Base-by-base conservation (phyloP, 2,329 filamentous ascomycete species). In the Akanthomyces muscarius region DNA sequence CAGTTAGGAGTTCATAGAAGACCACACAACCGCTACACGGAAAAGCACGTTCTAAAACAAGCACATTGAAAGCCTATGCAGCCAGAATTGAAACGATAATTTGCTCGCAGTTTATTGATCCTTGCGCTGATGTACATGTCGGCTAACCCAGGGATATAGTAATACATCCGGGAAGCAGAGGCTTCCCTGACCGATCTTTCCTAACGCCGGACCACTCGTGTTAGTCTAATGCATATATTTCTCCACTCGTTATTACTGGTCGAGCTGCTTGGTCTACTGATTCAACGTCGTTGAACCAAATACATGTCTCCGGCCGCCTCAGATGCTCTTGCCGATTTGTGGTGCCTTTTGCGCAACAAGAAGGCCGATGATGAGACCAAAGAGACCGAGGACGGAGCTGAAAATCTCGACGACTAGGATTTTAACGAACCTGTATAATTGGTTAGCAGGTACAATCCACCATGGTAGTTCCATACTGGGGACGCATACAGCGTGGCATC, bases 401-500 rank as follows among this genome's bases (percentile, higher is more conserved):
- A 99, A 99, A 75, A 99, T 99, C 78, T 99, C 96, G 72, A 99
- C 96, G 69, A 99, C 94, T 59, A 99, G 87, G 69, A 99, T 97
- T 81, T 97, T 97, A 78, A 99, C 94, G 78, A 99, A 99, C 61
- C 93, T 97, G 63, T 8, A 58, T 14, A 10, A 5, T 10, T 3
- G 18, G 65, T 77, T 64, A 75, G 71, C 38, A 67, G 47, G 54
- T 68, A 60, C 68, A 65, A 51, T 52, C 10, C 38, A 28, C 38
- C 5, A 4, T 14, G 10, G 10, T 8, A 5, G 44, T 54, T 0
- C 55, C 50, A 33, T 61, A 66, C 64, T 47, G 25, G 25, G 41
- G 36, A 28, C 42, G 36, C 92, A 72, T 83, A 97, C 91, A 99
- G 83, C 66, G 86, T 89, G 48, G 91, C 84, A 75, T 99, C 95